Conservation (phyloP, 164 flowering plant species). For the Vitis amurensis region DNA sequence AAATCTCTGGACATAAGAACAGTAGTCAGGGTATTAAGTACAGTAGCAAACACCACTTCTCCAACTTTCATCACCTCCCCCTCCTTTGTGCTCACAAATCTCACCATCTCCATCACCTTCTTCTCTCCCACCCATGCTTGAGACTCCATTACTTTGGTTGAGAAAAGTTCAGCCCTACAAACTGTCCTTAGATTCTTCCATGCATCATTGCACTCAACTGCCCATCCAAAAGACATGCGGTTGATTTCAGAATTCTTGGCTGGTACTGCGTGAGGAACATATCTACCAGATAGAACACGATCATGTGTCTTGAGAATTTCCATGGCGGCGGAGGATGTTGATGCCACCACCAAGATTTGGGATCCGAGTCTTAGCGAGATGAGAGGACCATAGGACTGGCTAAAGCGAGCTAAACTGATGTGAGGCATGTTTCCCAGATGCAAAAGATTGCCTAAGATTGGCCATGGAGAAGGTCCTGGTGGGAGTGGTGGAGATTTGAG, state of each 20-base stretch:
- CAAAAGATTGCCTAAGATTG: constrained; percentile 36
- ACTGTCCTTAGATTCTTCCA: constrained; percentile 40
- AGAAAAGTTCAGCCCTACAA: constrained; percentile 37
- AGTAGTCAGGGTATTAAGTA: constrained; percentile 24
- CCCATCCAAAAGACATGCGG: constrained; percentile 18
- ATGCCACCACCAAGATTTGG: constrained; percentile 27
- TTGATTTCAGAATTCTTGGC: neutral
- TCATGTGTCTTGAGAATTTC: constrained; percentile 37
- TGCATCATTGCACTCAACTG: constrained; percentile 27
- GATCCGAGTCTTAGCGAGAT: constrained; percentile 33
- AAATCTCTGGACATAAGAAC: constrained; percentile 29
- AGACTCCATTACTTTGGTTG: constrained; percentile 27
- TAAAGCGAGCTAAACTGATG: constrained; percentile 13
- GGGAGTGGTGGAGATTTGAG: constrained; percentile 10
- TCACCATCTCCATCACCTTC: constrained; percentile 29
- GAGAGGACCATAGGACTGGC: constrained; percentile 33
- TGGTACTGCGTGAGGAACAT: constrained; percentile 7
- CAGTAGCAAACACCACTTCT: constrained; percentile 22
- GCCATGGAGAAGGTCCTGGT: constrained; percentile 50
- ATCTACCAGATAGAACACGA: constrained; percentile 17
- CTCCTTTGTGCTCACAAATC: constrained; percentile 16
- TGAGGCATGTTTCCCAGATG: constrained; percentile 24
- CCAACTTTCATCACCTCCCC: constrained; percentile 22
- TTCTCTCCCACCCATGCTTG: constrained; percentile 31
- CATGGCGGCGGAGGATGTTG: constrained; percentile 21